Base-by-base conservation (phyloP, 495 filamentous ascomycete genomes). In the Aspergillus funiculosus region DNA sequence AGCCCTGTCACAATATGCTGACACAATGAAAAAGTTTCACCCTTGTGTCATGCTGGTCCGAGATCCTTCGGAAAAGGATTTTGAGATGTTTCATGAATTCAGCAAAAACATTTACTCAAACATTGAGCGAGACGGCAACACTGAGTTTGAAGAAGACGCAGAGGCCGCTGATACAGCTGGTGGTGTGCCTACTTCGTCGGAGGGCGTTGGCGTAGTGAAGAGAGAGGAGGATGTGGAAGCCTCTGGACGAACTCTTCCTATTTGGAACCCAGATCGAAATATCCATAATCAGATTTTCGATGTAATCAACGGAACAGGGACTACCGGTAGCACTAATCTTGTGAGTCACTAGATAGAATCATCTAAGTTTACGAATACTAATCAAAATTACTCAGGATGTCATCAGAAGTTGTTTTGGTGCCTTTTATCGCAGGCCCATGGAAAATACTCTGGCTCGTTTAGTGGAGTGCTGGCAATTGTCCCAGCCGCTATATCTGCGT, bases 31-130 rank as follows among this genome's bases (percentile, higher is more conserved):
- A 5, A 56, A 54, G 28, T 63, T 67, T 17, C 67, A 74, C 43
- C 63, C 71, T 11, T 90, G 87, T 49, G 69, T 94, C 25, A 82
- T 83, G 61, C 83, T 87, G 26, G 47, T 90, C 15, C 77, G 87
- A 14, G 83, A 87, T n/a, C 85, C 85, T 10, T 78, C 74, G 4
- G 62, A 75, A 10, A 73, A 76, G 8, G 87, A 94, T 52, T 69
- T 79, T 60, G 68, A 77, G 14, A 68, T 72, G 44, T 79, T 83
- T 39, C 63, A 72, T 51, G 76, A 66, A 21, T 63, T 58, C 20
- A 64, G 58, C 30, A 48, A 44, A 17, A 56, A 51, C 7, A 37
- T 59, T 13, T 43, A 65, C 2, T 54, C 49, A 15, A 54, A 66
- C 24, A 57, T 68, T 4, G 69, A 64, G 9, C 61, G 66, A 14